These are phyloP conservation scores for Spizellomyces sp. DNA, from an alignment of 192 early-diverging fungal genomes.

Conservation along the genomic window DNA sequence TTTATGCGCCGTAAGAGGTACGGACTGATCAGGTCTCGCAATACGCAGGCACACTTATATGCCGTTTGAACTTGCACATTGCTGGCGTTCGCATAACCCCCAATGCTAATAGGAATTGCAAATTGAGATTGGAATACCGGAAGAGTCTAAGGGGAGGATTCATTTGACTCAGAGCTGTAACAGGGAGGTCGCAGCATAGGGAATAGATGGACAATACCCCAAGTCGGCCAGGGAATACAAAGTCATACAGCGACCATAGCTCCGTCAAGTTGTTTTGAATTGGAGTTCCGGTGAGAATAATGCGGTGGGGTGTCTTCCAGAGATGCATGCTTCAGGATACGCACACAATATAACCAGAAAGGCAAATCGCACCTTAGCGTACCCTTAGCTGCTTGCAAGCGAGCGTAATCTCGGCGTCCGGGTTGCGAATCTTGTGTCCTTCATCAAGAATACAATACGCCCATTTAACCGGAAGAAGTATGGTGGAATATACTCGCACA, in stretches of 20 bases:
- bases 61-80: slow-evolving; percentile 91
- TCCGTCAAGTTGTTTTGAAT: slow-evolving; percentile 64
- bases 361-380: slow-evolving; percentile 10
- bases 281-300: slow-evolving; percentile 64
- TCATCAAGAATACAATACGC: slow-evolving; percentile 90
- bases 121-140: slow-evolving; percentile 89
- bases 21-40: slow-evolving; percentile 91
- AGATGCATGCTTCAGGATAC: slow-evolving; percentile 2
- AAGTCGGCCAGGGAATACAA: slow-evolving; percentile 60
- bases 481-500: slow-evolving; percentile 69
- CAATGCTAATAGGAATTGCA: slow-evolving; percentile 86
- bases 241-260: slow-evolving; percentile 59
- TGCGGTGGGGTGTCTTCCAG: slow-evolving; percentile 45
- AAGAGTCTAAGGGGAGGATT: slow-evolving; percentile 54
- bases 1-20: slow-evolving; percentile 93
- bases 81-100: slow-evolving; percentile 90
- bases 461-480: slow-evolving; percentile 76
- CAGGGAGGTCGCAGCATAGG: no score
- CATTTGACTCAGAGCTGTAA: no score
- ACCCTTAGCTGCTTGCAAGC: slow-evolving; percentile 49
- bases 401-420: slow-evolving; percentile 81
- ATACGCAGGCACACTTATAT: slow-evolving; percentile 86
- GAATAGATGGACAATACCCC: slow-evolving; percentile 33
- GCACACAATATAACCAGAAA: background rate
- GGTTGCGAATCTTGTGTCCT: slow-evolving; percentile 96